phyloP scores from a whole-genome alignment of 2,329 filamentous ascomycete species.

The Aspergillus versicolor region DNA sequence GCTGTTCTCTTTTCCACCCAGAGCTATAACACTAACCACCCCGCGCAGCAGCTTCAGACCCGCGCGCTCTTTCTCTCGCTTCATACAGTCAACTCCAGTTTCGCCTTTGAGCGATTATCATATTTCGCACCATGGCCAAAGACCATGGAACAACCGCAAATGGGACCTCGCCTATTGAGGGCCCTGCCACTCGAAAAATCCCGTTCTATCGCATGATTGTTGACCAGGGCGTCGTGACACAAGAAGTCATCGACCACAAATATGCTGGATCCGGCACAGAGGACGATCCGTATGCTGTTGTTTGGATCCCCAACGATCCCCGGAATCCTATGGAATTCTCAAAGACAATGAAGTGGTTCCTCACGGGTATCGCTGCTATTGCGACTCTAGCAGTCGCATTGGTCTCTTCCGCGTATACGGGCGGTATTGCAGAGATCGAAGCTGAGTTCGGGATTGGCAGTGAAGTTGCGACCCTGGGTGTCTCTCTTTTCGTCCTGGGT shows the following conservation, averaged over 20 bases:
- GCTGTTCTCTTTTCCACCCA: background rate
- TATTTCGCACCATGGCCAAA: conserved; percentile 24
- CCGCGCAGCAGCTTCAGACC: no score
- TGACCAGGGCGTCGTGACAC: conserved; percentile 35
- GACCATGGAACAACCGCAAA: conserved; percentile 23
- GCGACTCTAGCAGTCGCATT: conserved; percentile 45
- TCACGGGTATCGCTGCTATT: conserved; percentile 39
- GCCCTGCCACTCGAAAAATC: conserved; percentile 27
- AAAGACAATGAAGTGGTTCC: conserved; percentile 38
- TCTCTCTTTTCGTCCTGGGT: conserved; percentile 48
- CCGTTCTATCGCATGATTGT: conserved; percentile 35
- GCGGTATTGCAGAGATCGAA: conserved; percentile 38
- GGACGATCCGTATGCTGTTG: conserved; percentile 44
- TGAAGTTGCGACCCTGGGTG: conserved; percentile 42
- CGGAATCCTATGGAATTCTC: conserved; percentile 42
- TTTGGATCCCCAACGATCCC: conserved; percentile 44
- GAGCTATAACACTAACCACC: background rate
- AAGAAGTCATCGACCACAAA: conserved; percentile 32
- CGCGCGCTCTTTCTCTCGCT: background rate
- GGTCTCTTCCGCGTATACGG: conserved; percentile 45
- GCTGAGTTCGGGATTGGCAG: conserved; percentile 33
- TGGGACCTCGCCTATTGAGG: conserved; percentile 29
- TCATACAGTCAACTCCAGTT: background rate
- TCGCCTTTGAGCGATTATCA: background rate
- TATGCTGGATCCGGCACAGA: conserved; percentile 42